Base-by-base conservation (phyloP, 331 rosid genomes). In the Spiraea crenata region DNA sequence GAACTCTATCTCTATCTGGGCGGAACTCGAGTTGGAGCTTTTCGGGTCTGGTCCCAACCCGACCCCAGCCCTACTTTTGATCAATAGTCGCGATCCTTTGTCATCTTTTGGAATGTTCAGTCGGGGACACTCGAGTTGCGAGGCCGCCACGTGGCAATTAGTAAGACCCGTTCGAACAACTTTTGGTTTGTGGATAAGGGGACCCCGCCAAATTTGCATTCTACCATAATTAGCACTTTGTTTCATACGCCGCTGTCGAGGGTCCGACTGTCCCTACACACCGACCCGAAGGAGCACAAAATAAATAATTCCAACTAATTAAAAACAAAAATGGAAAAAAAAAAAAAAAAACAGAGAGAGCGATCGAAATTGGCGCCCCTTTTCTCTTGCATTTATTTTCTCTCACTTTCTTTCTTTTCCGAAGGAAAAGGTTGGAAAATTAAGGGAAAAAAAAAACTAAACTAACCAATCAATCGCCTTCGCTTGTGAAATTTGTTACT, bases 321-420 rank as follows among this genome's bases (percentile, higher is more conserved):
- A 45, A 66, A 8, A 6, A 5, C 4, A 13, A 45, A 45, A 5
- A 39, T 2, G 8, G 7, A 61, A 7, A 39, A 16, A 31, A 4
- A 62, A 5, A 17, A 60, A 37, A 61, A 3, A 5, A 11, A 47
- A 47, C 7, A 65, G 70, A 75, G 57, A 76, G 70, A 52, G 8
- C 61, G 79, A 80, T 84, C 84, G 75, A 74, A 76, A 85, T 76
- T 87, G 89, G 86, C 86, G 84, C 80, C 74, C 80, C 83, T 73
- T 79, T 75, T 73, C 4, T 56, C 56, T 65, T 51, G 60, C 62
- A 1, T 7, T 7, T 6, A 17, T 41, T 35, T 48, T 57, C 20
- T 48, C 11, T 9, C 61, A 1, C 46, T 9, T 46, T 60, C n/a
- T 5, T 12, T 42, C 35, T 9, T 1, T 37, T 40, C 6, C 51